Conservation (phyloP, 2,329 filamentous ascomycete species). For the Aspergillus pseudoglaucus region DNA sequence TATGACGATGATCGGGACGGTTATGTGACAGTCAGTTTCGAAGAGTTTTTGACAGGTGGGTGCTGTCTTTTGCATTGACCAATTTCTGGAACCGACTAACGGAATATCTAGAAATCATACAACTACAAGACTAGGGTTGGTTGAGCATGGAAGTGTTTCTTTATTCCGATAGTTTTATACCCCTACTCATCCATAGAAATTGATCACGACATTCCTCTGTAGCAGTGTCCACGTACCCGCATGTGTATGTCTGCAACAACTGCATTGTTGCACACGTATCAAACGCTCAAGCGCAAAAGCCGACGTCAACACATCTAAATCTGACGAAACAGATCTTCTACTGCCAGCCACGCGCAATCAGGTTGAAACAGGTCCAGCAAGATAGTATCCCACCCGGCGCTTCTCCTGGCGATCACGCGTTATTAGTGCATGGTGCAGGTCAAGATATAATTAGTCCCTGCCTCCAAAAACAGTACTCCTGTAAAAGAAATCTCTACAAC, state of each 20-base stretch:
- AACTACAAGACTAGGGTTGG: slow-evolving; percentile 26
- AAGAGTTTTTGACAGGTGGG: slow-evolving; percentile 66
- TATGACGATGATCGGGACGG: slow-evolving; percentile 97
- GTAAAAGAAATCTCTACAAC: background rate
- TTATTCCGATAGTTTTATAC: slow-evolving; percentile 2
- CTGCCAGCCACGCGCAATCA: no score
- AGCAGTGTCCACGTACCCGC: no score
- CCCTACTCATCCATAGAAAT: background rate
- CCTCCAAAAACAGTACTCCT: background rate
- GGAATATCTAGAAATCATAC: slow-evolving; percentile 23
- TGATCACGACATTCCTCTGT: background rate
- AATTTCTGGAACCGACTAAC: background rate
- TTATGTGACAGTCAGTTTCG: slow-evolving; percentile 77
- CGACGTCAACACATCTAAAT: background rate
- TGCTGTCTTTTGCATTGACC: slow-evolving; percentile 2
- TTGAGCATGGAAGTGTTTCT: background rate
- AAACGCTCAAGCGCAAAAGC: no score
- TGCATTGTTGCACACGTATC: no score
- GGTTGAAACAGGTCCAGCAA: no score
- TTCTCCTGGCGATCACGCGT: background rate
- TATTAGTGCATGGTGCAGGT: no score
- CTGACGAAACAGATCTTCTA: background rate
- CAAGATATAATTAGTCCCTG: no score
- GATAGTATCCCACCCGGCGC: background rate
- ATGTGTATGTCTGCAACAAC: no score